phyloP scores from a whole-genome alignment of 2,329 filamentous ascomycete genomes.

The Aspergillus neoniger region DNA sequence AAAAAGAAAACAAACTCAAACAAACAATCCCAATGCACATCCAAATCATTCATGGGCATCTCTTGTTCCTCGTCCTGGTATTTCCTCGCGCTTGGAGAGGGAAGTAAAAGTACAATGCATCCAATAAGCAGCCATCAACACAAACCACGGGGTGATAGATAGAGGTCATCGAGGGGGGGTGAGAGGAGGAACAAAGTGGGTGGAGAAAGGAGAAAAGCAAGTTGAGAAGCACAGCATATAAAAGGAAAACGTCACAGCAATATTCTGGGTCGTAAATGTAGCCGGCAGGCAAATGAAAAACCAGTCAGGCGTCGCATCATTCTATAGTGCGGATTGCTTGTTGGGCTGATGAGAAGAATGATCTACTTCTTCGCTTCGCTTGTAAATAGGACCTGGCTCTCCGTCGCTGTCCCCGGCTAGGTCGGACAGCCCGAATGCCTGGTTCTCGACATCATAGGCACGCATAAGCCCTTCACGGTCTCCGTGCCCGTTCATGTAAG shows the following conservation, averaged over 20 bases:
- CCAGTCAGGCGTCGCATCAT: constrained; percentile 15
- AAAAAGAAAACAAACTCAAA: constrained; percentile 7
- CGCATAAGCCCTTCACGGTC: constrained; percentile 84
- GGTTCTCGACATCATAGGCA: constrained; percentile 83
- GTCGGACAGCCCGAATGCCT: constrained; percentile 74
- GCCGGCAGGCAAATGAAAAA: constrained; percentile 13
- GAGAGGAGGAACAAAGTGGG: constrained; percentile 6
- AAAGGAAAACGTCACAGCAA: constrained; percentile 27
- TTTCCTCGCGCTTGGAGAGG: constrained; percentile 17
- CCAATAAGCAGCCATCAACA: constrained; percentile 11
- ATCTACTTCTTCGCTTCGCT: constrained; percentile 29
- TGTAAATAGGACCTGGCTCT: constrained; percentile 39
- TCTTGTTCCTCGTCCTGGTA: constrained; percentile 18
- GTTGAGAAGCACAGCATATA: constrained; percentile 17
- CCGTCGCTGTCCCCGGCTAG: constrained; percentile 74
- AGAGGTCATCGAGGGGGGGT: not conserved
- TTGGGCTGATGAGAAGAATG: constrained; percentile 30
- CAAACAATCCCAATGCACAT: constrained; percentile 17
- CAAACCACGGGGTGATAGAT: not conserved
- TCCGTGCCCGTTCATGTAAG: constrained; percentile 56
- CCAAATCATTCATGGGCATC: constrained; percentile 23
- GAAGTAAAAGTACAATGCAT: constrained; percentile 29
- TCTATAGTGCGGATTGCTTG: constrained; percentile 37
- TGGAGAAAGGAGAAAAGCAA: constrained; percentile 12
- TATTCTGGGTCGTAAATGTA: constrained; percentile 28